These are phyloP conservation scores for Apophysomyces ossiformis DNA, from an alignment of 371 early-diverging fungal species.

Conservation along the genomic window DNA sequence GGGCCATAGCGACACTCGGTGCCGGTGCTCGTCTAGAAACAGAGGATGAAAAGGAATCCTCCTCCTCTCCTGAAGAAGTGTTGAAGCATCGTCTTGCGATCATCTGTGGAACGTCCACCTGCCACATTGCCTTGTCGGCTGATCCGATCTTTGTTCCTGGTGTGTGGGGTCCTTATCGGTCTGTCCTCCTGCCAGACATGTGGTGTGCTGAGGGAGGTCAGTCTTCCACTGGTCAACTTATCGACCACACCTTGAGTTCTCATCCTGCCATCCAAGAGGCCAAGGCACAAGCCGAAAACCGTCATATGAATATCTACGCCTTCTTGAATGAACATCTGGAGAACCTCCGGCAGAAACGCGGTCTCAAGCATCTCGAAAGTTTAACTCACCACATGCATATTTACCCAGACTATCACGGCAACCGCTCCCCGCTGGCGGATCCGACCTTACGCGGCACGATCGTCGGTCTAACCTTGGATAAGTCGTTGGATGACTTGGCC, in stretches of 20 bases:
- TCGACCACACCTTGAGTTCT: constrained; percentile 63
- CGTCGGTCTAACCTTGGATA: constrained; percentile 64
- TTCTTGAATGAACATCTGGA: constrained; percentile 54
- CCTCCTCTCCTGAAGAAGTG: background rate
- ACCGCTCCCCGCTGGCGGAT: constrained; percentile 76
- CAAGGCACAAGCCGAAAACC: constrained; percentile 19
- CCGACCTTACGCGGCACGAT: constrained; percentile 67
- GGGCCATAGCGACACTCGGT: constrained; percentile 64
- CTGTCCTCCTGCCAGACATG: constrained; percentile 64
- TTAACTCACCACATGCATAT: constrained; percentile 64
- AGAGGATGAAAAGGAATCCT: too few species aligned
- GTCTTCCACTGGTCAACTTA: constrained; percentile 72
- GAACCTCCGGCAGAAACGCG: constrained; percentile 28
- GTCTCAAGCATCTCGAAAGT: constrained; percentile 36
- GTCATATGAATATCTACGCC: constrained; percentile 45
- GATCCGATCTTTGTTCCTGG: constrained; percentile 66
- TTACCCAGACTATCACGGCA: constrained; percentile 81
- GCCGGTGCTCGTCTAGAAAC: constrained; percentile 19
- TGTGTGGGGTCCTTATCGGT: constrained; percentile 69
- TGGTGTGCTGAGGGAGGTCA: constrained; percentile 78
- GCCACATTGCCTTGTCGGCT: constrained; percentile 69
- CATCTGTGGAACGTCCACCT: constrained; percentile 76
- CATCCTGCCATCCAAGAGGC: constrained; percentile 60
- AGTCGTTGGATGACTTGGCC: constrained; percentile 60
- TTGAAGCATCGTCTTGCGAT: constrained; percentile 62